A percentile compares a stretch with the other conserved stretches of the same genome.
These are phyloP conservation scores for Neurospora sp. DNA, from an alignment of 495 filamentous ascomycete species.

Conservation along the genomic window DNA sequence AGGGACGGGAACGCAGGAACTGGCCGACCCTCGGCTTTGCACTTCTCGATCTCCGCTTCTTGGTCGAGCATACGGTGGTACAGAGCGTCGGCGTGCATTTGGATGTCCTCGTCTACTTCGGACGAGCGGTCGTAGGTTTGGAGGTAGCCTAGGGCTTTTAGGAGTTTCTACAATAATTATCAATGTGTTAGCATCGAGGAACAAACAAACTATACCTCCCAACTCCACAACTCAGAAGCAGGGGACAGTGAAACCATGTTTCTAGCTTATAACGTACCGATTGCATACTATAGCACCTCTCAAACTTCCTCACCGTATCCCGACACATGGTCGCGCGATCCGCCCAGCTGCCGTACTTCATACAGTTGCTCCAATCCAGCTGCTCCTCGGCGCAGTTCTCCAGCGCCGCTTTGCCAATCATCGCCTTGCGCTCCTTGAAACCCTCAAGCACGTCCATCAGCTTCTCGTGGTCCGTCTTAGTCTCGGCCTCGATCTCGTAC, in stretches of 20 bases:
- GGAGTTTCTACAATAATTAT: slow-evolving; percentile 50
- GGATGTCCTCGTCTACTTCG: slow-evolving; percentile 76
- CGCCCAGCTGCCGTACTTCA: slow-evolving; percentile 49
- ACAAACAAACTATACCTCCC: not conserved
- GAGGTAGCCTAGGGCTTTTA: slow-evolving; percentile 88
- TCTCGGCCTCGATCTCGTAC: slow-evolving; percentile 47
- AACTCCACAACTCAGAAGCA: not conserved
- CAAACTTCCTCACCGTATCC: slow-evolving; percentile 56
- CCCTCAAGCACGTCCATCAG: slow-evolving; percentile 66
- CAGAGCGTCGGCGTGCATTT: slow-evolving; percentile 87
- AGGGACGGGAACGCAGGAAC: slow-evolving; percentile 39
- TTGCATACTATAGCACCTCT: slow-evolving; percentile 76
- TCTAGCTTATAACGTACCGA: slow-evolving; percentile 40
- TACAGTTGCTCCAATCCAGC: slow-evolving; percentile 64
- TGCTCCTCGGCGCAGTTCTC: slow-evolving; percentile 93
- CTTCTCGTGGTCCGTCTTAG: slow-evolving; percentile 62
- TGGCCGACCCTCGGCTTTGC: slow-evolving; percentile 50
- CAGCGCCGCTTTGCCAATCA: slow-evolving; percentile 70
- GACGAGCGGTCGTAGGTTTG: slow-evolving; percentile 48
- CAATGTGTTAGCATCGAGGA: not conserved
- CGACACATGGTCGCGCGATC: slow-evolving; percentile 64
- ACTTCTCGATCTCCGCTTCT: slow-evolving; percentile 56
- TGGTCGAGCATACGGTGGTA: slow-evolving; percentile 78
- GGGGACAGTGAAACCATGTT: not conserved
- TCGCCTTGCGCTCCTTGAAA: slow-evolving; percentile 70